Evolutionary conservation across 202 grass and related monocot genomes (phyloP).

Genomic region (Setaria viridis): DNA sequence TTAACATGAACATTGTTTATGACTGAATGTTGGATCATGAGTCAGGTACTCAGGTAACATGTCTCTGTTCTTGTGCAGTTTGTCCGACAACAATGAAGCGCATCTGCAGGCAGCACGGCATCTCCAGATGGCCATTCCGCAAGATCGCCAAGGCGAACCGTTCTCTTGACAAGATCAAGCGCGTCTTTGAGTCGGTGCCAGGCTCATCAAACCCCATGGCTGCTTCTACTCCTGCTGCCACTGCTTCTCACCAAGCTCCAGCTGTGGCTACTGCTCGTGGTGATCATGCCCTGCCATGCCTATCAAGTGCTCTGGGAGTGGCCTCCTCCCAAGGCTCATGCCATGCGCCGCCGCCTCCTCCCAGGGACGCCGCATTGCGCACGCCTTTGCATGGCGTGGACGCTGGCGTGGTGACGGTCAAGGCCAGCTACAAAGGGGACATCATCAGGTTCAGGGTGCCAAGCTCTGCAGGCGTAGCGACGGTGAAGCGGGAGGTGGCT

Average conservation of each 20-base stretch:
- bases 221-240: not conserved
- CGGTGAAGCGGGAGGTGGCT: constrained; percentile 63
- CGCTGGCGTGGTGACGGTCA: constrained; percentile 43
- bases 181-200: constrained; percentile 60
- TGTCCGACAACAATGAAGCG: constrained; percentile 81
- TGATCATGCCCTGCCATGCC: constrained; percentile 7
- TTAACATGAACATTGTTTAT: not conserved
- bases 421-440: constrained; percentile 63
- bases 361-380: not conserved
- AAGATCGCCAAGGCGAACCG: constrained; percentile 71
- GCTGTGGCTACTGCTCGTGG: constrained; percentile 12
- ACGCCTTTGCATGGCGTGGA: not conserved
- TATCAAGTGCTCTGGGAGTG: constrained; percentile 34
- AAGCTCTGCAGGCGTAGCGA: constrained; percentile 19
- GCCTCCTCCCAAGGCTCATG: constrained; percentile 59
- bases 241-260: constrained; percentile 30
- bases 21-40: not conserved
- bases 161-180: constrained; percentile 63
- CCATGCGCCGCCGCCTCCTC: constrained; percentile 30
- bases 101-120: constrained; percentile 75
- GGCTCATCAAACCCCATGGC: constrained; percentile 8
- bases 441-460: constrained; percentile 70
- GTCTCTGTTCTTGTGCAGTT: constrained; percentile 35
- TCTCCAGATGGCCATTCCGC: constrained; percentile 76
- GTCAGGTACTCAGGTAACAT: constrained; percentile 11